Evolutionary conservation across 176 grass and related monocot species (phyloP), one percentile per base, ranked within the genome.

Genomic region (Avena atlantica): DNA sequence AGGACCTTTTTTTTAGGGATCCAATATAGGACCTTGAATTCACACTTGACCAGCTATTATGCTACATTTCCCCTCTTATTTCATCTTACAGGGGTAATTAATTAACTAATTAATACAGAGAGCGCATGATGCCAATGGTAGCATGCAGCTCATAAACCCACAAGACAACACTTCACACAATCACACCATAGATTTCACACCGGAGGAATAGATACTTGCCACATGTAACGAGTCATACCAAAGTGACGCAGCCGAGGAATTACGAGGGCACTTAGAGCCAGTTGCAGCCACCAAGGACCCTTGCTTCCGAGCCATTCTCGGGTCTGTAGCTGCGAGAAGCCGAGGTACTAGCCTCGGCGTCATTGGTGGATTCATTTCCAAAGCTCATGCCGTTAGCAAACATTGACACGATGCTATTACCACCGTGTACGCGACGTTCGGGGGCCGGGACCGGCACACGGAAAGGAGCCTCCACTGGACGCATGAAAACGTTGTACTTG

Each of bases 401-500:
- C 81, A 89, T 69, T 10, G 89, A 80, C 85, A 97, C 45, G 11
- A 88, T 82, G 74, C 55, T 93, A 2, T 1, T 67, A 6, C 87
- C 95, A 31, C 95, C 95, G 36, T 93, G 95, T 64, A 97, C 95
- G 16, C 95, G 84, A 13, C 85, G 70, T 74, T 97, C 93, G 21
- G 77, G 79, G 21, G 37, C 17, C 40, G 84, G 80, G 55, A 5
- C 44, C 17, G 20, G 5, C 19, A 21, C 49, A 8, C 12, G 42
- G 17, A 5, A 78, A 42, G 65, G 68, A 23, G 37, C 64, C 23
- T 63, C 83, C 6, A 40, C 27, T 9, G 62, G 70, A 69, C 70
- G 77, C 85, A 84, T 69, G 47, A 74, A 82, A 74, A 81, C 71
- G 55, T 57, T 85, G 31, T 24, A 44, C 75, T 23, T 78, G 62